phyloP scores from a whole-genome alignment of 176 grass and related monocot genomes.

The Aegilops longissima region DNA sequence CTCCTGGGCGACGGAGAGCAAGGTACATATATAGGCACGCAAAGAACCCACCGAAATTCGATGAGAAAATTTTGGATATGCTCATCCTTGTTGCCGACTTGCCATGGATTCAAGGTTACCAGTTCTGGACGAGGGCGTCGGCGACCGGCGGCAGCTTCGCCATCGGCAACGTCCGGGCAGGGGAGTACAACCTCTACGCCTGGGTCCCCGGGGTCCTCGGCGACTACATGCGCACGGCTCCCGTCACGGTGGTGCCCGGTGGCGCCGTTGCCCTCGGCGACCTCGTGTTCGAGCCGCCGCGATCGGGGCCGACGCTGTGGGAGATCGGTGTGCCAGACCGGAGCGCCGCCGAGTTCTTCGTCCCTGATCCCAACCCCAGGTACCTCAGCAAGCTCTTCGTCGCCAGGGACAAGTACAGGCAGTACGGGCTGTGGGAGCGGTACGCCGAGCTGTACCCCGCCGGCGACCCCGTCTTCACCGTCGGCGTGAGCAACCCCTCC shows the following conservation, averaged over 20 bases:
- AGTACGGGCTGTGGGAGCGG: neutral
- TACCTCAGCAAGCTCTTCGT: constrained; percentile 48
- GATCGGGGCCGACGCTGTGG: constrained; percentile 64
- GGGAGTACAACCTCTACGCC: constrained; percentile 62
- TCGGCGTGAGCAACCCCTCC: neutral
- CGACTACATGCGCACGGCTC: constrained; percentile 45
- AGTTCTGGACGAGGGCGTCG: constrained; percentile 60
- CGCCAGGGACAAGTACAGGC: neutral
- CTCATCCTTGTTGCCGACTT: neutral
- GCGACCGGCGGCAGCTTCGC: constrained; percentile 18
- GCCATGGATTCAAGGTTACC: constrained; percentile 27
- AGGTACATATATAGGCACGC: neutral
- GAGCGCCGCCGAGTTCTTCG: constrained; percentile 66
- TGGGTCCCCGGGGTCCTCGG: constrained; percentile 72
- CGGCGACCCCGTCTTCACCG: neutral
- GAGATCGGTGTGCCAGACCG: constrained; percentile 74
- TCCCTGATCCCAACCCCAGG: constrained; percentile 52
- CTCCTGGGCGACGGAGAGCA: constrained; percentile 50
- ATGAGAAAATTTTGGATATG: too few relatives aligned
- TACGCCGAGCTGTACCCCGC: neutral
- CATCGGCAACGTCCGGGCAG: constrained; percentile 43
- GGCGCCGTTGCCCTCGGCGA: constrained; percentile 17
- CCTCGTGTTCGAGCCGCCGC: constrained; percentile 52
- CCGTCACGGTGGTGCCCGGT: neutral
- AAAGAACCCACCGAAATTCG: too few relatives aligned